Base-by-base conservation (phyloP, 305 asterid species). In the Ilex paraguariensis region DNA sequence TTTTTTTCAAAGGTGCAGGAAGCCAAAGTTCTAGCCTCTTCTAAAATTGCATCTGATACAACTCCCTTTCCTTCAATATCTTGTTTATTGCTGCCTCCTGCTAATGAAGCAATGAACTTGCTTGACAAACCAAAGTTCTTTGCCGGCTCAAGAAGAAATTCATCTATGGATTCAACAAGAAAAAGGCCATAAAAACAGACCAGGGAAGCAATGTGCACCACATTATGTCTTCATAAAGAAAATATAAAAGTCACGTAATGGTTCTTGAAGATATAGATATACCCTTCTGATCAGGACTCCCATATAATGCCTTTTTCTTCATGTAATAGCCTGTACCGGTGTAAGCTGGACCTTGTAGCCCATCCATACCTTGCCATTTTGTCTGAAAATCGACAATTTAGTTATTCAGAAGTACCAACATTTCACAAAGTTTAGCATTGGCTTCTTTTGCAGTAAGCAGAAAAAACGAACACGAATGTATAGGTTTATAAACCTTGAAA, bases 351-450 rank as follows among this genome's bases (percentile, higher is more conserved):
- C 97, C 95, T 3, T 82, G 71, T 63, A 70, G n/a, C 42, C 97
- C 97, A 66, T 90, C 97, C 97, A 90, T 90, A 21, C 97, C 97
- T 83, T 85, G 95, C 65, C 81, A 87, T 74, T 84, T 87, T 0
- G 88, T 87, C 97, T 90, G 77, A 32, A 56, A 4, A 36, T 36
- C 9, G 42, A 36, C 42, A 36, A 36, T 8, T 36, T 4, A 4
- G 9, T 36, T 36, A 36, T 2, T 5, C 9, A 4, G 42, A 36
- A 36, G 28, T 36, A 36, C 6, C 42, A 36, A 17, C 1, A 5
- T 8, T 36, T 36, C 6, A 21, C 28, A 36, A 36, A 36, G 9
- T 36, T 36, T 36, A 36, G 42, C 7, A 36, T 36, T 21, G 28
- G 28, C 28, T 21, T 21, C 2, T 21, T 21, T 21, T 21, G 28